Conservation (phyloP, 2,329 filamentous ascomycete species). For the Alternaria tenuissima region DNA sequence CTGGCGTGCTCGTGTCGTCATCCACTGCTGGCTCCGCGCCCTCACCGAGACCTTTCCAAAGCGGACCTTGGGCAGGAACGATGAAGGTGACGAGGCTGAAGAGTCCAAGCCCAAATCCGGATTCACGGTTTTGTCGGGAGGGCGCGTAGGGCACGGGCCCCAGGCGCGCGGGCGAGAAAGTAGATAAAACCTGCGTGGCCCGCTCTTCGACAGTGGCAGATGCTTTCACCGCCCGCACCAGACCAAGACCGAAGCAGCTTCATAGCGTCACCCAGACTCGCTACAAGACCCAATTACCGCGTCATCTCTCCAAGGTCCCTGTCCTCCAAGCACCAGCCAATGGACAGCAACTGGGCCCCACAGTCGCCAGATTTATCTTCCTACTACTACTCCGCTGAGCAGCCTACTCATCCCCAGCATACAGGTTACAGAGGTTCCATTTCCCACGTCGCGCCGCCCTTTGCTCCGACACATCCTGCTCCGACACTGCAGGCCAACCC, state of each 20-base stretch:
- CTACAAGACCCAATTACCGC: background rate
- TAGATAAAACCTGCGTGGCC: conserved; percentile 26
- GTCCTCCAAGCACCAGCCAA: conserved; percentile 24
- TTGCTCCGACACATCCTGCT: background rate
- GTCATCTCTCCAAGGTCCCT: background rate
- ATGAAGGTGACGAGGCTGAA: conserved; percentile 24
- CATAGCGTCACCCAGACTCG: conserved; percentile 10
- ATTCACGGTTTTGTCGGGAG: conserved; percentile 7
- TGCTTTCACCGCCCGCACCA: conserved; percentile 12
- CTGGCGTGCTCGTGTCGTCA: conserved; percentile 49
- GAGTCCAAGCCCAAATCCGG: conserved; percentile 4
- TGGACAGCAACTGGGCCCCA: conserved; percentile 51
- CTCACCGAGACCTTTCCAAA: background rate
- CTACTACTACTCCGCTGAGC: conserved; percentile 50
- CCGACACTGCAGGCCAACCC: conserved; percentile 23
- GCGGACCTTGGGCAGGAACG: conserved; percentile 4
- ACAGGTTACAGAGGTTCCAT: conserved; percentile 48
- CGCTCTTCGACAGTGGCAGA: conserved; percentile 22
- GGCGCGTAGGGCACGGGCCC: background rate
- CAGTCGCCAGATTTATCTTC: conserved; percentile 59
- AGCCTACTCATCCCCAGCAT: conserved; percentile 51
- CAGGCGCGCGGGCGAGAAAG: background rate
- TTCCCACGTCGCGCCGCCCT: conserved; percentile 37
- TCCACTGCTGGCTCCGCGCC: conserved; percentile 35
- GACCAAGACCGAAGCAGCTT: conserved; percentile 7